These are phyloP conservation scores for Spinellus fusiger DNA, from an alignment of 192 early-diverging fungal species.

Conservation along the genomic window DNA sequence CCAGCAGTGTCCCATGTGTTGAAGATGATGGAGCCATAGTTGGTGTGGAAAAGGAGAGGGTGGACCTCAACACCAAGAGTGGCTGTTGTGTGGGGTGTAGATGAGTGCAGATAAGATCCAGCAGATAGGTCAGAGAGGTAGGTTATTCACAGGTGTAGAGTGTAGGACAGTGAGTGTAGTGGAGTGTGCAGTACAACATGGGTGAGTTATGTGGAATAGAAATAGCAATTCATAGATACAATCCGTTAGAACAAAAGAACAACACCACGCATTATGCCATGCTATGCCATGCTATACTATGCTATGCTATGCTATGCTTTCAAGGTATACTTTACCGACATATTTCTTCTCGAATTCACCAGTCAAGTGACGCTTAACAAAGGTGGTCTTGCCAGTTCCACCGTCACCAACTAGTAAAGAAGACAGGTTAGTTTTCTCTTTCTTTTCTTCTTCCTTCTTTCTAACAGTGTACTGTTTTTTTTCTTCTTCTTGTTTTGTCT, in stretches of 20 bases:
- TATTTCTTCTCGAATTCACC: constrained; percentile 99
- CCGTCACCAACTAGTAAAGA: constrained; percentile 80
- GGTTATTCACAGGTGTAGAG: too few species aligned
- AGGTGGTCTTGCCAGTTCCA: constrained; percentile 99
- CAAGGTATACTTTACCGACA: constrained; percentile 62
- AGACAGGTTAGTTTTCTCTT: constrained; percentile 4
- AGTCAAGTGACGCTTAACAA: constrained; percentile 99
- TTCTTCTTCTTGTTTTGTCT: not conserved
- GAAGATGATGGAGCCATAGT: constrained; percentile 94
- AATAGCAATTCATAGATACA: constrained; percentile 2
- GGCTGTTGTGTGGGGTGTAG: constrained; percentile 52
- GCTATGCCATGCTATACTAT: too few species aligned
- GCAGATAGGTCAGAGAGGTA: too few species aligned
- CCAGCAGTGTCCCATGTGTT: constrained; percentile 99
- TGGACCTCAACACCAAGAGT: constrained; percentile 99
- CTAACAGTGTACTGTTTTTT: not conserved
- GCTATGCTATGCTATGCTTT: too few species aligned
- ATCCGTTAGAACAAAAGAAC: too few species aligned
- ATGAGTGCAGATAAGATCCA: too few species aligned
- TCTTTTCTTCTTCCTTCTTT: not conserved
- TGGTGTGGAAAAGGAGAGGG: constrained; percentile 96
- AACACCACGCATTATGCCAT: too few species aligned
- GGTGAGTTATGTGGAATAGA: too few species aligned
- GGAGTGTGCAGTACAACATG: too few species aligned
- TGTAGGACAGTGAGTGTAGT: too few species aligned